Percentiles rank a stretch among this genome's conserved stretches.
These are phyloP conservation scores for Patellaria atrata DNA, from an alignment of 495 filamentous ascomycete genomes.

Conservation along the genomic window DNA sequence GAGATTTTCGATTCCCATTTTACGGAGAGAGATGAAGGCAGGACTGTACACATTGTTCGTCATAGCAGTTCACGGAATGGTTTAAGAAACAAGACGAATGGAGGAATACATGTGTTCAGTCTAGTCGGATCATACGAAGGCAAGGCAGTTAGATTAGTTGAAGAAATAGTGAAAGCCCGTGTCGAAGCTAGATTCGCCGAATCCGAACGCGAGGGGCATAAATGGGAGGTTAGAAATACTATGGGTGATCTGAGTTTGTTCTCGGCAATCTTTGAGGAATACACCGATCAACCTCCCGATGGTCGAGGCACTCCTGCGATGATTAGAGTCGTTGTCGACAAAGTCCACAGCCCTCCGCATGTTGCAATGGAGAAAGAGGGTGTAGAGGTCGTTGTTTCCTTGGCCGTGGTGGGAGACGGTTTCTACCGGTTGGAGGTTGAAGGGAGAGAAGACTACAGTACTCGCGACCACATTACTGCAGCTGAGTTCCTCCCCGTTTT, in stretches of 20 bases:
- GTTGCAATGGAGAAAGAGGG: slow-evolving; percentile 45
- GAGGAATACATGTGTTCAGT: slow-evolving; percentile 39
- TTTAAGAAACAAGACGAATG: slow-evolving; percentile 4
- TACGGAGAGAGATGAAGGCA: slow-evolving; percentile 61
- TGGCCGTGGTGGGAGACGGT: slow-evolving; percentile 26
- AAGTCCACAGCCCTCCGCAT: too few species aligned
- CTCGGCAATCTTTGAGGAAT: slow-evolving; percentile 65
- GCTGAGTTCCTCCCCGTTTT: slow-evolving; percentile 57
- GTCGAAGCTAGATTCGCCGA: slow-evolving; percentile 76
- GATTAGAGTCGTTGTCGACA: slow-evolving; percentile 47
- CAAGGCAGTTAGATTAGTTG: slow-evolving; percentile 57
- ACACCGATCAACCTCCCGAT: slow-evolving; percentile 32
- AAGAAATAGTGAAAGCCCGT: slow-evolving; percentile 75
- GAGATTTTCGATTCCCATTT: slow-evolving; percentile 56
- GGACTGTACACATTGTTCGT: slow-evolving; percentile 51
- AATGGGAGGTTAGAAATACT: slow-evolving; percentile 60
- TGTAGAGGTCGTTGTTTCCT: slow-evolving; percentile 47
- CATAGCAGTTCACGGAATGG: too few species aligned
- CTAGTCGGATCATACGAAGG: slow-evolving; percentile 68
- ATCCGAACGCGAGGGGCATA: slow-evolving; percentile 57
- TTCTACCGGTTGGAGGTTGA: slow-evolving; percentile 45
- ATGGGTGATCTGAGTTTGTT: slow-evolving; percentile 51
- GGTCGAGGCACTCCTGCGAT: slow-evolving; percentile 43
- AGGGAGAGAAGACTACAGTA: slow-evolving; percentile 45
- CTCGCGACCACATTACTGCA: slow-evolving; percentile 50